Base-by-base conservation (phyloP, 768 basidiomycete genomes). In the Gymnopilus junonius region DNA sequence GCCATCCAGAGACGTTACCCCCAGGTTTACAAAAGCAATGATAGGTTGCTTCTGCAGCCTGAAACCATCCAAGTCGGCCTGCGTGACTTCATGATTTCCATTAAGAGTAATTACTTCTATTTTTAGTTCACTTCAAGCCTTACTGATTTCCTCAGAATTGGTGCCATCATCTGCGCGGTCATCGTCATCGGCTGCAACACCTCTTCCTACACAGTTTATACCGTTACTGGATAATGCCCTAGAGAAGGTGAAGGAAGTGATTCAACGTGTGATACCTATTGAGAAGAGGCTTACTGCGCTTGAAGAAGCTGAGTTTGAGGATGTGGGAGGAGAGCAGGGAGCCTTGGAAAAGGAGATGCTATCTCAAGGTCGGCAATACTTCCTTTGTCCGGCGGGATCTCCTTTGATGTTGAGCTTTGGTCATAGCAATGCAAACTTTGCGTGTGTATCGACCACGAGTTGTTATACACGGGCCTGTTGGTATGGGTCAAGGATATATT, bases 1-100 rank as follows among this genome's bases (percentile, higher is more conserved):
- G 97, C 97, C 0, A 92, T 99, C 23, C 97, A 99, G 72, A 81
- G 97, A 62, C 84, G 92, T 58, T 99, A 99, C 74, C 97, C 97
- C 0, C 97, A 99, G 74, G 95, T 99, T 48, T 99, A 99, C 82
- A 91, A 93, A 76, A 91, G 93, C 4, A 87, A 83, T 32, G 95
- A 99, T 64, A 83, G 97, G 10, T 78, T 98, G 2, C 71, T 95
- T 53, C 81, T 99, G 58, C 86, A 93, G 65, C 92, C 96, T 7
- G 91, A 93, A 69, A 88, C 89, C 1, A 97, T 99, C 65, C 82
- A 83, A 32, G 87, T 98, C 17, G 86, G 90, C 34, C 81, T 97
- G 54, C 83, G 93, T 40, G 97, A 99, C 74, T 99, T 99, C 72
- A 94, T 98, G 94, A 91, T 97, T 69, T 94, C 97, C 1, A 87